phyloP scores from a whole-genome alignment of 2,329 filamentous ascomycete genomes.

The Zymoseptoria tritici region DNA sequence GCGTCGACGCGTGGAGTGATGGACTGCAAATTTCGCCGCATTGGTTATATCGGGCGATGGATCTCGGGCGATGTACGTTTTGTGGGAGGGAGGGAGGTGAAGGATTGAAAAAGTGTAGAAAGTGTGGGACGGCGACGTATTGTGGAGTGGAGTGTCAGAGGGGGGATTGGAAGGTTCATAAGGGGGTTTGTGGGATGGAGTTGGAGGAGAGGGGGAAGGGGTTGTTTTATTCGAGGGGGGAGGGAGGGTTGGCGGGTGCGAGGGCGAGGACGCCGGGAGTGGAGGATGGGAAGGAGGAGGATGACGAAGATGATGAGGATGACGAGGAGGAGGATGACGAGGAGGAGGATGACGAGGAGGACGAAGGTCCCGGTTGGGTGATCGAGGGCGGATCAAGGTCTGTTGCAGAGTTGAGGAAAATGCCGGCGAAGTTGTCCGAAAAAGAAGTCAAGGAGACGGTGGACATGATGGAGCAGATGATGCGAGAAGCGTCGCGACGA shows the following conservation, averaged over 20 bases:
- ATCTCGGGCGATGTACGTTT: constrained; percentile 10
- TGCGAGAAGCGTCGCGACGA: not conserved
- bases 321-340: not conserved
- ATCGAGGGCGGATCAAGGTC: not conserved
- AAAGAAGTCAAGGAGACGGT: not conserved
- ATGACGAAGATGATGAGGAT: not conserved
- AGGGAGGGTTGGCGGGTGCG: constrained; percentile 6
- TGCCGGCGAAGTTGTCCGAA: not conserved
- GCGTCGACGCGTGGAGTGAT: constrained; percentile 14
- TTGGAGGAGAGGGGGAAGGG: constrained; percentile 18
- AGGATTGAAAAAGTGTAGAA: constrained; percentile 12
- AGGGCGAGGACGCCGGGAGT: not conserved
- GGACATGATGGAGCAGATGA: not conserved
- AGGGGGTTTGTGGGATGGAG: constrained; percentile 14
- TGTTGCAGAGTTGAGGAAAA: not conserved
- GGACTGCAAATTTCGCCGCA: constrained; percentile 17
- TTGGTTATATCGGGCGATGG: constrained; percentile 14
- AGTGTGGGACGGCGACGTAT: constrained; percentile 20
- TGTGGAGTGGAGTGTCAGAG: constrained; percentile 14
- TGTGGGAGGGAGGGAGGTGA: constrained; percentile 1
- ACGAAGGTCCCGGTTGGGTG: not conserved
- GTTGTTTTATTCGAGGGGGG: constrained; percentile 11
- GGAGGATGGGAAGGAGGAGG: not conserved
- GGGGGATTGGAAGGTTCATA: constrained; percentile 18
- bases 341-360: not conserved